Percentiles rank a stretch among this genome's conserved stretches.
Evolutionary conservation across 108 stramenopile species (phyloP).

Genomic region (Pseudonitzschia pungens): DNA sequence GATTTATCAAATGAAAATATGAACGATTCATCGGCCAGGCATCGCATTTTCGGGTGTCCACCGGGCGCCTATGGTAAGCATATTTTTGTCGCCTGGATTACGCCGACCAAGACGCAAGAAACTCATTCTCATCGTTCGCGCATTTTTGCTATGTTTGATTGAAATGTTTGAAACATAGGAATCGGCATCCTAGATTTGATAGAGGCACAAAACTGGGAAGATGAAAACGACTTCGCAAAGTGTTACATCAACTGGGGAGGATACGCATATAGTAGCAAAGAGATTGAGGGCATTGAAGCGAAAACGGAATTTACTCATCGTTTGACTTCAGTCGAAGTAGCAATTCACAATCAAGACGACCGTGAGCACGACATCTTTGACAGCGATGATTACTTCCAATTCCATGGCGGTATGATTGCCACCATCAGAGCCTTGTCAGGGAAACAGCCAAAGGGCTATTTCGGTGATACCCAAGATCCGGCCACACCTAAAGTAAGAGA

Average conservation of each 20-base stretch:
- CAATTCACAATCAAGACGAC: conserved; percentile 15
- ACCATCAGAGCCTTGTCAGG: conserved; percentile 10
- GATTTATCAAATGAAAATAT: not conserved
- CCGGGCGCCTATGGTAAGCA: not conserved
- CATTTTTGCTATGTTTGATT: not conserved
- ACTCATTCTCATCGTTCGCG: not conserved
- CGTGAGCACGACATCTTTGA: conserved; percentile 16
- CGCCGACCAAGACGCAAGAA: not conserved
- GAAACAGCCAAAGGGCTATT: conserved; percentile 15
- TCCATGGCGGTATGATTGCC: conserved; percentile 16
- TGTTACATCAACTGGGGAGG: conserved; percentile 20
- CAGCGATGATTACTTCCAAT: conserved; percentile 15
- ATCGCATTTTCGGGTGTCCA: conserved; percentile 9
- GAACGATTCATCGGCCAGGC: not conserved
- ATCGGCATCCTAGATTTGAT: conserved; percentile 12
- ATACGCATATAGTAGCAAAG: conserved; percentile 6
- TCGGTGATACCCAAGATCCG: conserved; percentile 10
- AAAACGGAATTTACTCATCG: conserved; percentile 15
- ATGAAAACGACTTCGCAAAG: conserved; percentile 12
- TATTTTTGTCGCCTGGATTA: not conserved
- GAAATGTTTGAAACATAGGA: not conserved
- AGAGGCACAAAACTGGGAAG: conserved; percentile 16
- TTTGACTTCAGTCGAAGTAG: conserved; percentile 9
- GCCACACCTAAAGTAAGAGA: conserved; percentile 11
- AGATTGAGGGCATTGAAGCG: conserved; percentile 5